These are phyloP conservation scores for Candida pini DNA, from an alignment of 805 yeast genomes.

Conservation along the genomic window DNA sequence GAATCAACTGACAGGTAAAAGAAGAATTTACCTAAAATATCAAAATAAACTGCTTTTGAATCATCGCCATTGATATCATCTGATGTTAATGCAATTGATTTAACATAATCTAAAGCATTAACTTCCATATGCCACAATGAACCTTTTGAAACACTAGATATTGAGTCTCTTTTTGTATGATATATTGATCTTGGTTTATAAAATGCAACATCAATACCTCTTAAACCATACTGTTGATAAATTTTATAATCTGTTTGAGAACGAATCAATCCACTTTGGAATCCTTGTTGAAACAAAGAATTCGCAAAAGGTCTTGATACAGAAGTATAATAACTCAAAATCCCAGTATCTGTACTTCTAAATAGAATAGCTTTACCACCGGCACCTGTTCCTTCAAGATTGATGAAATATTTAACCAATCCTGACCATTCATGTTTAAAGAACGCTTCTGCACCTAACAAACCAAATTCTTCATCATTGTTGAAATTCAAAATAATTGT, in stretches of 20 bases:
- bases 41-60: conserved; percentile 56
- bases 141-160: conserved; percentile 54
- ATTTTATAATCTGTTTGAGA: conserved; percentile 86
- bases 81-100: conserved; percentile 35
- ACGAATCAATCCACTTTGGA: conserved; percentile 60
- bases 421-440: conserved; percentile 67
- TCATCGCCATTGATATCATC: conserved; percentile 27
- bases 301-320: conserved; percentile 71
- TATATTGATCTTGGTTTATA: conserved; percentile 78
- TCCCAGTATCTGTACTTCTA: conserved; percentile 75
- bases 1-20: conserved; percentile 45
- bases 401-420: conserved; percentile 59
- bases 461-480: conserved; percentile 84
- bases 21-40: conserved; percentile 54
- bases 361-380: conserved; percentile 82
- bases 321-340: conserved; percentile 49
- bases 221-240: conserved; percentile 57
- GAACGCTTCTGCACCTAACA: conserved; percentile 75
- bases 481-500: conserved; percentile 81
- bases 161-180: conserved; percentile 73
- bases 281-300: conserved; percentile 81
- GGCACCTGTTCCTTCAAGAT: conserved; percentile 89
- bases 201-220: conserved; percentile 90
- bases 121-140: conserved; percentile 85
- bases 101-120: conserved; percentile 56